phyloP scores from a whole-genome alignment of 129 eudicot species.

The Centrapalus pauciflorus region DNA sequence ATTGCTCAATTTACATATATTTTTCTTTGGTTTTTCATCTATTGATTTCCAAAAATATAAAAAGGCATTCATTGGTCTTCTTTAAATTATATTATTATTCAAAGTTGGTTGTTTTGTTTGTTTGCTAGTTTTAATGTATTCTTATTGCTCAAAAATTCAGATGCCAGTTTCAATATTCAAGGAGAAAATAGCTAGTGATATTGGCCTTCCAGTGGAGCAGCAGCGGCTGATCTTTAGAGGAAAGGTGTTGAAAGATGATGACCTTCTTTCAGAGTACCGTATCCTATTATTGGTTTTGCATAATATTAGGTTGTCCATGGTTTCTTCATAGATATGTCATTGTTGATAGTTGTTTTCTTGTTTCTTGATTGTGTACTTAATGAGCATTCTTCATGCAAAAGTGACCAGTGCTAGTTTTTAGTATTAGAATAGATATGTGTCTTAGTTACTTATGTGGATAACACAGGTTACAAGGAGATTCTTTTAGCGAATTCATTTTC shows the following conservation, averaged over 20 bases:
- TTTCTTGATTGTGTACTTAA: not conserved
- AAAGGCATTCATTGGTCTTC: too few relatives aligned
- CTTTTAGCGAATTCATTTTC: too few relatives aligned
- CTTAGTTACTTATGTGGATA: too few relatives aligned
- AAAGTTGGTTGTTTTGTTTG: not conserved
- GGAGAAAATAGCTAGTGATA: conserved; percentile 67
- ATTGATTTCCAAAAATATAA: too few relatives aligned
- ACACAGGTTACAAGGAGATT: too few relatives aligned
- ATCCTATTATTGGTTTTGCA: conserved; percentile 42
- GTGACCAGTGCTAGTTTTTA: too few relatives aligned
- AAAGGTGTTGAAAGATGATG: conserved; percentile 88
- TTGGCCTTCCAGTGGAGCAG: conserved; percentile 74
- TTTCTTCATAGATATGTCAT: not conserved
- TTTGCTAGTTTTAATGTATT: conserved; percentile 1
- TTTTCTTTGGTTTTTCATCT: too few relatives aligned
- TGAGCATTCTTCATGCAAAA: not conserved
- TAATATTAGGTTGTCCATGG: not conserved
- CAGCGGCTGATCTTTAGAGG: conserved; percentile 92
- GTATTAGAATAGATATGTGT: too few relatives aligned
- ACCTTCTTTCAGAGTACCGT: conserved; percentile 82
- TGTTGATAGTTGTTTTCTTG: not conserved
- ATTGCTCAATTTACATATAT: too few relatives aligned
- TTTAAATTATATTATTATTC: too few relatives aligned
- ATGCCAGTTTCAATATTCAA: conserved; percentile 63
- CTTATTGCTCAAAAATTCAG: conserved; percentile 35